Percentiles rank a stretch among this genome's conserved stretches.
phyloP scores from a whole-genome alignment of 208 protist genomes.

The Porcisia deanei region DNA sequence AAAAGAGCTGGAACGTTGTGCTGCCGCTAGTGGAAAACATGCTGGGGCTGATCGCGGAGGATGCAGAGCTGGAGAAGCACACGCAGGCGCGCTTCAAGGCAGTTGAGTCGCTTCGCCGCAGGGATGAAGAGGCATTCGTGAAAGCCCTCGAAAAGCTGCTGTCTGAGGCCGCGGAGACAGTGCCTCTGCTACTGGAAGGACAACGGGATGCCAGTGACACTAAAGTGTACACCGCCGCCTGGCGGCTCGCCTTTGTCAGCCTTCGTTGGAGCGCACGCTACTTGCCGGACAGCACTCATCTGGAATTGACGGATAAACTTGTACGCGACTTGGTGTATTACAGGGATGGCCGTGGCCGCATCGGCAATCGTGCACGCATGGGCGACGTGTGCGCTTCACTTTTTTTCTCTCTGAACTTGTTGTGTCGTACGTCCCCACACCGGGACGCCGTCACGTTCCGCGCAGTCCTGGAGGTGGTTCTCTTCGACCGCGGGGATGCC shows the following conservation, averaged over 20 bases:
- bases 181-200: conserved; percentile 67
- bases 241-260: conserved; percentile 63
- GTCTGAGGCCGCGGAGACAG: conserved; percentile 39
- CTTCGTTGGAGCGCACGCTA: conserved; percentile 41
- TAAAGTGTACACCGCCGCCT: conserved; percentile 58
- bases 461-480: conserved; percentile 50
- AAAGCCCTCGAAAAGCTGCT: conserved; percentile 16
- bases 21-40: conserved; percentile 63
- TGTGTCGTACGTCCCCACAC: conserved; percentile 53
- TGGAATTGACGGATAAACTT: conserved; percentile 39
- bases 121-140: conserved; percentile 24
- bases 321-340: conserved; percentile 47
- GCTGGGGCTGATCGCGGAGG: conserved; percentile 56
- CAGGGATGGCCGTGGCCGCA: conserved; percentile 34
- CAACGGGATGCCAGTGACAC: conserved; percentile 30
- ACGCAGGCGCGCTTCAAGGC: conserved; percentile 38
- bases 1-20: conserved; percentile 55
- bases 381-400: conserved; percentile 56
- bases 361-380: conserved; percentile 39
- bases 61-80: conserved; percentile 47
- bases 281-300: conserved; percentile 14
- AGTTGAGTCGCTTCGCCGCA: conserved; percentile 32
- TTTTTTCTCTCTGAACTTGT: conserved; percentile 44
- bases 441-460: conserved; percentile 52
- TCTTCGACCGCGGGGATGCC: conserved; percentile 40